These are phyloP conservation scores for Neurospora sp. DNA, from an alignment of 495 filamentous ascomycete species.

Conservation along the genomic window DNA sequence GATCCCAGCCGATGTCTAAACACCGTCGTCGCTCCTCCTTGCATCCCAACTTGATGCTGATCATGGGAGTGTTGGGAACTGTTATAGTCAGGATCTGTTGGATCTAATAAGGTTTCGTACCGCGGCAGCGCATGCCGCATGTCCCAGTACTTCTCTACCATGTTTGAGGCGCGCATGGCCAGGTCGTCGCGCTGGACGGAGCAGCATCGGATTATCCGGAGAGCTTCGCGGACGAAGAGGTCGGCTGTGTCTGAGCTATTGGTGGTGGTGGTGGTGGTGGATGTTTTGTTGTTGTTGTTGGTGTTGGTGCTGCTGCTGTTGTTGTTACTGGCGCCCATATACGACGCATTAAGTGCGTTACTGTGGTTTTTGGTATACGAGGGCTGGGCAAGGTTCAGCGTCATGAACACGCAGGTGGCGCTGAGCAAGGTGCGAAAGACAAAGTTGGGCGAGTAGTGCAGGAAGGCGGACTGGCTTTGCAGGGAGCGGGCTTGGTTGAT, in stretches of 20 bases:
- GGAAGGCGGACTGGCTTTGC: slow-evolving; percentile 20
- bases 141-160: slow-evolving; percentile 27
- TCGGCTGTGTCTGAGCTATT: slow-evolving; percentile 14
- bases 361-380: background rate
- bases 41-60: background rate
- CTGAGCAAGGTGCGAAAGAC: slow-evolving; percentile 28
- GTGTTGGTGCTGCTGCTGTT: background rate
- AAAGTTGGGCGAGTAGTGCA: slow-evolving; percentile 31
- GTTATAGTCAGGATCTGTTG: background rate
- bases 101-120: slow-evolving; percentile 10
- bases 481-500: slow-evolving; percentile 21
- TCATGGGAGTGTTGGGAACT: background rate
- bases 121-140: slow-evolving; percentile 11
- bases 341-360: background rate
- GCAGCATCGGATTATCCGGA: slow-evolving; percentile 12
- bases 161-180: slow-evolving; percentile 22
- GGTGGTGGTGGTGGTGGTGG: slow-evolving; percentile 8
- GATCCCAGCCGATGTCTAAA: slow-evolving; percentile 28
- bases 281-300: background rate
- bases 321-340: background rate
- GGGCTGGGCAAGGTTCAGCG: slow-evolving; percentile 17
- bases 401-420: slow-evolving; percentile 29
- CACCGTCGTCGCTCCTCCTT: background rate
- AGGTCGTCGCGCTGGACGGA: slow-evolving; percentile 23
- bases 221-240: slow-evolving; percentile 12